Evolutionary conservation across 2,329 filamentous ascomycete genomes (phyloP), one percentile per base, ranked within the genome.

Genomic region (Colletotrichum graminicola): DNA sequence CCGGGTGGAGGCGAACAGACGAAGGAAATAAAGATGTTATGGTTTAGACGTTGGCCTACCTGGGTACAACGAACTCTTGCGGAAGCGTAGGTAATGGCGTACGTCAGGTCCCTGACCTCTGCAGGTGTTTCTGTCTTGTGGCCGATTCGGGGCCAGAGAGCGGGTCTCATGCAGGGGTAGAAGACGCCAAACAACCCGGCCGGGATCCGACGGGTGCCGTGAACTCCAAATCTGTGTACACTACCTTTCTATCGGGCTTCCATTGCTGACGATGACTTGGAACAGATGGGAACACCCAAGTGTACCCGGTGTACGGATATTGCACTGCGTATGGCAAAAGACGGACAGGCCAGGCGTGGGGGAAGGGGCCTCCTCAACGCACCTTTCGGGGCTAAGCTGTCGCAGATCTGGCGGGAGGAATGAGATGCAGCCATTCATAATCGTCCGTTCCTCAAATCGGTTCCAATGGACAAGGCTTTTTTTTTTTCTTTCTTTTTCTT

Each of bases 311-410:
- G 18, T 45, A n/a, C n/a, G n/a, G n/a, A n/a, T n/a, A 45, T 18
- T 5, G 7, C 1, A n/a, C 41, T 45, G 21, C 21, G 18, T 45
- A 45, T 45, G 43, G 41, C n/a, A 39, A 32, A n/a, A 29, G 29
- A 39, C 14, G 34, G 61, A 54, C 32, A 39, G 29, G 45, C 43
- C 34, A 52, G 45, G 45, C 43, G 62, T 54, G 54, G 6, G 12
- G 23, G 63, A 8, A 5, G 49, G 49, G 26, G 23, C 55, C 34
- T 26, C 55, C 29, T 32, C 49, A 47, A 36, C 11, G 39, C 18
- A 32, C 51, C 34, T 51, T 63, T 63, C 49, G 49, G 21, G 59
- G 57, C 41, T 63, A 71, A 59, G 43, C 51, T 49, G 59, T 68
- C 59, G 29, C 57, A 71, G 43, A 66, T 62, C 49, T 52, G 47